Conservation (phyloP, 176 grass and related monocot species). For the Avena atlantica region DNA sequence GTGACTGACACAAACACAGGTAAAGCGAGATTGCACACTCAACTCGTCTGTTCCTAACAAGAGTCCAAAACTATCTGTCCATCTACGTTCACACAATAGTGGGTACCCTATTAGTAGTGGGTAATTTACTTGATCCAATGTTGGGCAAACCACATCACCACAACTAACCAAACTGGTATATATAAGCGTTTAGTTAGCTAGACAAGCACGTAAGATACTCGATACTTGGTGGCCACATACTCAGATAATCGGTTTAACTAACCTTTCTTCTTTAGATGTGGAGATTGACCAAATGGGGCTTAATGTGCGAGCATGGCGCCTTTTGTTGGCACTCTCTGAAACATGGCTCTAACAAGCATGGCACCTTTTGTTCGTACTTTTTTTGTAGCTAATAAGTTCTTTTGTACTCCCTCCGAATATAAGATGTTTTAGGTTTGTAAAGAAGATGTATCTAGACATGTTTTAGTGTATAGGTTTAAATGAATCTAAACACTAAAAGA, state of each 20-base stretch:
- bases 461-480: too few relatives aligned
- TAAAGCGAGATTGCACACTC: background rate
- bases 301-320: background rate
- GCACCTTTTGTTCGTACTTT: background rate
- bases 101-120: background rate
- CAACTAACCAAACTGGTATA: background rate
- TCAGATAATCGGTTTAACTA: background rate
- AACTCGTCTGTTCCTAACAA: background rate
- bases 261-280: background rate
- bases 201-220: background rate
- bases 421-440: too few relatives aligned
- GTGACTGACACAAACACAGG: slow-evolving; percentile 33
- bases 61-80: background rate
- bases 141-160: background rate
- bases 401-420: too few relatives aligned
- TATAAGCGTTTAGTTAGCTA: background rate
- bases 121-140: background rate
- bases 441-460: too few relatives aligned
- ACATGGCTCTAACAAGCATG: too few relatives aligned
- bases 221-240: background rate
- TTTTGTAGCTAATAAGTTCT: too few relatives aligned
- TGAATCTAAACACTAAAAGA: too few relatives aligned
- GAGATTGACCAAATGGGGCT: background rate
- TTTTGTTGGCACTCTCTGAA: too few relatives aligned
- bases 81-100: background rate